Evolutionary conservation across 2,329 filamentous ascomycete species (phyloP).

Genomic region (Cryoendolithus antarcticus): DNA sequence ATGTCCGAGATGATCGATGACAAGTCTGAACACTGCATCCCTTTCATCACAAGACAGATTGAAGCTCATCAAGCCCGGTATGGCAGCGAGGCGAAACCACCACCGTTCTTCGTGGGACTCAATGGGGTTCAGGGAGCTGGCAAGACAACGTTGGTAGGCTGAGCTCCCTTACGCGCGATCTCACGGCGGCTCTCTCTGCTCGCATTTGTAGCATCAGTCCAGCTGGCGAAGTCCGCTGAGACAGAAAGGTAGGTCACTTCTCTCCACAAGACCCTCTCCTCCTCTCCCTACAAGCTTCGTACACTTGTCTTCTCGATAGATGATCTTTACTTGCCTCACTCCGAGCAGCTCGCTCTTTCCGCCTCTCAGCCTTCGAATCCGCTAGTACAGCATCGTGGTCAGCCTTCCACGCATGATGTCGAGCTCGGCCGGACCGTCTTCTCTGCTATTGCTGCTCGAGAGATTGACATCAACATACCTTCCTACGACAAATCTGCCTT

Average conservation of each 20-base stretch:
- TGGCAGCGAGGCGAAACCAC: constrained; percentile 22
- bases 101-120: constrained; percentile 74
- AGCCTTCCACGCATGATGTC: constrained; percentile 74
- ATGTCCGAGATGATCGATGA: constrained; percentile 55
- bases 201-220: no score
- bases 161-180: neutral
- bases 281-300: constrained; percentile 43
- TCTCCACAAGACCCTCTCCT: neutral
- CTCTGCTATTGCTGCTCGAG: constrained; percentile 39
- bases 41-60: constrained; percentile 58
- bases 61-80: constrained; percentile 35
- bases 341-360: constrained; percentile 54
- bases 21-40: constrained; percentile 64
- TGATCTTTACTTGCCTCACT: constrained; percentile 72
- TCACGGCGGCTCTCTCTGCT: neutral
- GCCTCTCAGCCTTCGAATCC: constrained; percentile 55
- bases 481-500: constrained; percentile 75
- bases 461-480: constrained; percentile 48
- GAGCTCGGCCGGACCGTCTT: constrained; percentile 53
- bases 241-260: neutral
- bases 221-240: no score
- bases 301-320: constrained; percentile 72
- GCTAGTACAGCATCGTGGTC: constrained; percentile 67
- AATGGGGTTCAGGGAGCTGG: constrained; percentile 87
- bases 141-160: constrained; percentile 69